Evolutionary conservation across 495 filamentous ascomycete species (phyloP), one percentile per base, ranked within the genome.

Genomic region (Hypoxylon crocopeplum): DNA sequence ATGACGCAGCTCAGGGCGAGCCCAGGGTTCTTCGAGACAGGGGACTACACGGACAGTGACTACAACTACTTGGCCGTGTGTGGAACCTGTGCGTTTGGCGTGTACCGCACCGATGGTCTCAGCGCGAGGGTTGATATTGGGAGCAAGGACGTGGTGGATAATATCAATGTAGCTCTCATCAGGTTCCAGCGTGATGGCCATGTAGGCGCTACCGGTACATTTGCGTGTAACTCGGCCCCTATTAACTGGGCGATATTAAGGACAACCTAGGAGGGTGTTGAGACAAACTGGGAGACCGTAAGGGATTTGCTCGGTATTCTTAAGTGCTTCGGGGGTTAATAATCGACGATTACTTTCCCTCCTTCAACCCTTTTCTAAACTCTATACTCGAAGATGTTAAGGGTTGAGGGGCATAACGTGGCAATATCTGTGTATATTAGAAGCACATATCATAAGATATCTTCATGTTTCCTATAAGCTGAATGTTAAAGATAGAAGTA

Each of bases 21-120:
- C 25, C 48, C 53, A 6, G 60, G 60, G 0, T 63, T 48, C 46
- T 63, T 63, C 13, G 60, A 52, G 33, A 57, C 53, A 8, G 60
- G 53, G 0, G 40, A 53, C 17, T 57, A 57, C 7, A 30, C 27
- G 7, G 48, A 19, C 10, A 33, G 15, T 7, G 48, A 42, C 10
- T 53, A 44, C 10, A 53, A 57, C 17, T 40, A 45, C 10, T 42
- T 63, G 8, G 42, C 48, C 5, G 29, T 52, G 11, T 48, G 41
- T 19, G 53, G 53, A 5, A 57, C 53, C n/a, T 63, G 60, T 24
- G 53, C 60, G 36, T 58, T 63, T 48, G 60, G 53, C 7, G 60
- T 63, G 27, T 27, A 39, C 12, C 53, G 60, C n/a, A n/a, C n/a
- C n/a, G n/a, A n/a, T 11, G 52, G 52, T n/a, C 37, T 32, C 1